Conservation (phyloP, 345 rosid species). For the Gynandropsis gynandra region DNA sequence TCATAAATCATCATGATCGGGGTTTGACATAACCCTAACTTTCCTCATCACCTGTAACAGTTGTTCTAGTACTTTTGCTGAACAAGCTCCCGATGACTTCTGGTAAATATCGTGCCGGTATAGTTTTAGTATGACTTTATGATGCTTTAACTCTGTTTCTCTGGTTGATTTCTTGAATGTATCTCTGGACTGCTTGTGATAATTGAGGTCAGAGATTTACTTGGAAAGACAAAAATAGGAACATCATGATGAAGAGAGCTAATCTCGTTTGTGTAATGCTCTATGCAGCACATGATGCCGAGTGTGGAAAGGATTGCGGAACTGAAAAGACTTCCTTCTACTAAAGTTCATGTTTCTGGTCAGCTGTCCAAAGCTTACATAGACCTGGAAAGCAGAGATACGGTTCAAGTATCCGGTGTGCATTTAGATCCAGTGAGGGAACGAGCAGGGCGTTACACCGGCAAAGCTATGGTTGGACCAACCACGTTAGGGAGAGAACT, state of each 20-base stretch:
- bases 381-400: conserved; percentile 22
- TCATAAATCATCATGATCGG: too few species aligned
- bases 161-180: conserved; percentile 12
- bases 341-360: conserved; percentile 39
- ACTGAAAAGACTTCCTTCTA: conserved; percentile 40
- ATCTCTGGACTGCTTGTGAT: conserved; percentile 7
- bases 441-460: conserved; percentile 18
- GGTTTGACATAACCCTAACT: too few species aligned
- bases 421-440: conserved; percentile 25
- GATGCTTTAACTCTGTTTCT: too few species aligned
- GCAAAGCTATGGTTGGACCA: conserved; percentile 24
- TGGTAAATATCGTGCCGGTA: background rate
- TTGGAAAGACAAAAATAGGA: conserved; percentile 5
- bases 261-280: conserved; percentile 3
- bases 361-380: conserved; percentile 30
- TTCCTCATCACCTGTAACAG: too few species aligned
- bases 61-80: too few species aligned
- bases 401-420: background rate
- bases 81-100: background rate
- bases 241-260: too few species aligned
- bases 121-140: too few species aligned
- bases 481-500: conserved; percentile 28
- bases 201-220: conserved; percentile 1
- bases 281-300: conserved; percentile 16
- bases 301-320: conserved; percentile 64